These are phyloP conservation scores for Lyophyllum semitale DNA, from an alignment of 768 basidiomycete species.

Conservation along the genomic window DNA sequence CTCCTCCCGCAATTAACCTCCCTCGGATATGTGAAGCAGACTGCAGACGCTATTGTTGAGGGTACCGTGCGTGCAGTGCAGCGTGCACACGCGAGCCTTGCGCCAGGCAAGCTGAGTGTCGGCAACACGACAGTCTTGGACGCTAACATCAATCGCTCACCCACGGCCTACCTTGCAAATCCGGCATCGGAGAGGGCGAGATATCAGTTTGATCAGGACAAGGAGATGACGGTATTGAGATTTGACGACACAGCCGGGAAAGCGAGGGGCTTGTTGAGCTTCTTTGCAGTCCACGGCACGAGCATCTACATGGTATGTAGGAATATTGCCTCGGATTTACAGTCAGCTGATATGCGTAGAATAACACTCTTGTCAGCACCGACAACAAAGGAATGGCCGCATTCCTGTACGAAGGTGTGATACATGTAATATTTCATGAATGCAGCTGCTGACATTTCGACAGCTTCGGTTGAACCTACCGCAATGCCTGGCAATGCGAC, in stretches of 20 bases:
- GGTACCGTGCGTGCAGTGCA: constrained; percentile 72
- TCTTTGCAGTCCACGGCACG: constrained; percentile 80
- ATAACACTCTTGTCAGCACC: constrained; percentile 77
- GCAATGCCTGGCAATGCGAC: constrained; percentile 67
- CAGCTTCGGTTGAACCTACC: constrained; percentile 65
- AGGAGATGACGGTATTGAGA: constrained; percentile 66
- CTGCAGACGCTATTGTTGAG: constrained; percentile 69
- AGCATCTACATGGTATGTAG: constrained; percentile 67
- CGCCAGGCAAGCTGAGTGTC: constrained; percentile 57
- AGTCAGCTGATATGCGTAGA: constrained; percentile 40
- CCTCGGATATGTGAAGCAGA: constrained; percentile 71
- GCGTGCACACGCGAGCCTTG: constrained; percentile 64
- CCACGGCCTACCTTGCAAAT: constrained; percentile 76
- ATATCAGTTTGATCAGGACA: constrained; percentile 75
- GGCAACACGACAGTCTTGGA: constrained; percentile 71
- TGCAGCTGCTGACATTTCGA: constrained; percentile 5
- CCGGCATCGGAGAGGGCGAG: constrained; percentile 66
- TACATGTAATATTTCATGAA: neutral
- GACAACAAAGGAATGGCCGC: constrained; percentile 91
- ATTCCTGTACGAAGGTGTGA: constrained; percentile 70
- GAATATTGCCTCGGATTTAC: neutral
- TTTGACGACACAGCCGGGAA: constrained; percentile 62
- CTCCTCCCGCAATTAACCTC: constrained; percentile 77
- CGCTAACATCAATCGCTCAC: constrained; percentile 75
- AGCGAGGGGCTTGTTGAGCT: constrained; percentile 68